These are phyloP conservation scores for Huntiella moniliformis DNA, from an alignment of 2,329 filamentous ascomycete genomes.

Conservation along the genomic window DNA sequence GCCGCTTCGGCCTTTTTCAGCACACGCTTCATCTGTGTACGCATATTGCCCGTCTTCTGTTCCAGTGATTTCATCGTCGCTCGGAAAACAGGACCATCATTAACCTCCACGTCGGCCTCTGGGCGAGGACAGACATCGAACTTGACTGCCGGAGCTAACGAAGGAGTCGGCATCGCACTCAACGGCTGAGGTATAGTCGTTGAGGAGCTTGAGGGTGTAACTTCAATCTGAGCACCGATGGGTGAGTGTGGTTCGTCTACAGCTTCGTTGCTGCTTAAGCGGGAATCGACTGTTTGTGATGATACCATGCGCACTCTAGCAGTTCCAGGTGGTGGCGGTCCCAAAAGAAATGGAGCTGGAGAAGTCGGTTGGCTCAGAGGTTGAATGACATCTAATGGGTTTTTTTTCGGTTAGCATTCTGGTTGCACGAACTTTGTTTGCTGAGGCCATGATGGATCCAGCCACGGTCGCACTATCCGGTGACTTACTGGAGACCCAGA, in stretches of 20 bases:
- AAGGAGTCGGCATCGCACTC: not conserved
- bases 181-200: constrained; percentile 15
- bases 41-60: constrained; percentile 91
- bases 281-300: constrained; percentile 67
- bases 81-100: constrained; percentile 88
- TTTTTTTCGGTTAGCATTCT: not conserved
- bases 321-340: constrained; percentile 29
- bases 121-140: constrained; percentile 82
- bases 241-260: constrained; percentile 40
- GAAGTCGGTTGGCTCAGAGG: constrained; percentile 40
- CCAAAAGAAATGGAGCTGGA: constrained; percentile 53
- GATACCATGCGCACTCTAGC: constrained; percentile 71
- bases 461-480: too few species aligned
- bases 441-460: too few species aligned
- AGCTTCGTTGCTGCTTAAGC: constrained; percentile 53
- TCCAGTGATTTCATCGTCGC: constrained; percentile 93
- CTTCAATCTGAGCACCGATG: constrained; percentile 22
- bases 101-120: constrained; percentile 67
- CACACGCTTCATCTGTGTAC: constrained; percentile 86
- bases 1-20: constrained; percentile 86
- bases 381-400: constrained; percentile 24
- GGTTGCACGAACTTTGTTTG: too few species aligned
- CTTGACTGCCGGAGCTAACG: constrained; percentile 35
- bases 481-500: constrained; percentile 69
- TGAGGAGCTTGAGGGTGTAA: constrained; percentile 7